phyloP scores from a whole-genome alignment of 208 protist species.

The Phytomonas serpens region DNA sequence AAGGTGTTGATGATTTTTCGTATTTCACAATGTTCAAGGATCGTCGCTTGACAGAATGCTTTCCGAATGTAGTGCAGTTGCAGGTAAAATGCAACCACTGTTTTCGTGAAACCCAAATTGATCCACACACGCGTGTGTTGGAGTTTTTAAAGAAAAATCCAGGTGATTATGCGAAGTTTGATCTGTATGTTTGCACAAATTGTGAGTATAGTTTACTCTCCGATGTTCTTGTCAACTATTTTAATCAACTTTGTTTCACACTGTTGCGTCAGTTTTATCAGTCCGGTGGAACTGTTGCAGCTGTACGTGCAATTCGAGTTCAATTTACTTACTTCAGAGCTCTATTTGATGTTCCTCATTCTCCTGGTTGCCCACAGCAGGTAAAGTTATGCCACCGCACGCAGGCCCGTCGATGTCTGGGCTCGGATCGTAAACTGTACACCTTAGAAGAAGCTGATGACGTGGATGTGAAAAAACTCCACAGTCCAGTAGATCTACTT shows the following conservation, averaged over 20 bases:
- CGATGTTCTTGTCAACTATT: conserved; percentile 73
- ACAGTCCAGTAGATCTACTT: conserved; percentile 66
- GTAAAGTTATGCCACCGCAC: conserved; percentile 60
- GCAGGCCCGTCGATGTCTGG: conserved; percentile 62
- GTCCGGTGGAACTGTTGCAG: conserved; percentile 43
- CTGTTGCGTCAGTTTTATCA: conserved; percentile 77
- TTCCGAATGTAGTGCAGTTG: conserved; percentile 55
- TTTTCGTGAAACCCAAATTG: conserved; percentile 49
- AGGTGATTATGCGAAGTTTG: conserved; percentile 19
- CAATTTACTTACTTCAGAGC: conserved; percentile 88
- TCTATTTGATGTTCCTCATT: conserved; percentile 83
- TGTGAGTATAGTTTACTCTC: conserved; percentile 46
- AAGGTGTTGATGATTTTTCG: conserved; percentile 52
- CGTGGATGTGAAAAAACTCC: conserved; percentile 28
- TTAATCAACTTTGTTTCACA: conserved; percentile 65
- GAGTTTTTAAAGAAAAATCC: conserved; percentile 31
- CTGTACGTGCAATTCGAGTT: conserved; percentile 51
- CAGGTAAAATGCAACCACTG: conserved; percentile 73
- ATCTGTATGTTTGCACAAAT: conserved; percentile 67
- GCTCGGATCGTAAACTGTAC: conserved; percentile 46
- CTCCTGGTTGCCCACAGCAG: conserved; percentile 39
- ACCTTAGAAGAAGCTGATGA: conserved; percentile 52
- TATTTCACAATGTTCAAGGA: conserved; percentile 71
- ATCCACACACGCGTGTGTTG: conserved; percentile 70
- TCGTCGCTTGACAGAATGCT: conserved; percentile 58